Percentiles rank a stretch among this genome's conserved stretches.
Evolutionary conservation across 2,329 filamentous ascomycete genomes (phyloP).

Genomic region (Xylariaceae sp.): DNA sequence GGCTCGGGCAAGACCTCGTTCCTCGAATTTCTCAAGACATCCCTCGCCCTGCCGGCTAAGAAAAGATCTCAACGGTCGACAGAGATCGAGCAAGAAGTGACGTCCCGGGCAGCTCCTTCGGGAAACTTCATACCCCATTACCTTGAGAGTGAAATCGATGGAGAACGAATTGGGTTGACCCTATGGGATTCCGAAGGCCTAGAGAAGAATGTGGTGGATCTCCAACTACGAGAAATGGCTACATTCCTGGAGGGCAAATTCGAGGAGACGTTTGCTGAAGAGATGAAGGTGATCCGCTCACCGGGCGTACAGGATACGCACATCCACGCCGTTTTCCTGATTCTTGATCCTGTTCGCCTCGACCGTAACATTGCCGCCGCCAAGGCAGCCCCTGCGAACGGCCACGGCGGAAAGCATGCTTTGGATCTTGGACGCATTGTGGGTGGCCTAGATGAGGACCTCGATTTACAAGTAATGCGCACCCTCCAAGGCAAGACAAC

Average conservation of each 20-base stretch:
- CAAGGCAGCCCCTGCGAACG: slow-evolving; percentile 59
- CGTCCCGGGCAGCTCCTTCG: slow-evolving; percentile 56
- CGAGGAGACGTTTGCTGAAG: slow-evolving; percentile 94
- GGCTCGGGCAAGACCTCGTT: slow-evolving; percentile 95
- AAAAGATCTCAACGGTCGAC: slow-evolving; percentile 66
- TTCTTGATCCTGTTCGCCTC: slow-evolving; percentile 86
- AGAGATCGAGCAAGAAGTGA: slow-evolving; percentile 62
- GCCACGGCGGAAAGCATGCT: slow-evolving; percentile 53
- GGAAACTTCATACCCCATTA: slow-evolving; percentile 87
- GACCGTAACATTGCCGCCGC: slow-evolving; percentile 79
- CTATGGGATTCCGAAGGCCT: slow-evolving; percentile 96
- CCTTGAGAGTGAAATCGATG: slow-evolving; percentile 92
- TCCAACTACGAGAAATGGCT: slow-evolving; percentile 90
- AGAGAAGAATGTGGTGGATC: slow-evolving; percentile 92
- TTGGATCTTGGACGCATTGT: slow-evolving; percentile 57
- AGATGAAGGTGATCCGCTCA: slow-evolving; percentile 95
- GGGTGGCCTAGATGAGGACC: slow-evolving; percentile 81
- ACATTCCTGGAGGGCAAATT: slow-evolving; percentile 97
- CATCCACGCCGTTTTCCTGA: slow-evolving; percentile 92
- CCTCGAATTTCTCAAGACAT: slow-evolving; percentile 90
- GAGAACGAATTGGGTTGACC: slow-evolving; percentile 88
- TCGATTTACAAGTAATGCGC: slow-evolving; percentile 89
- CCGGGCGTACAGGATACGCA: slow-evolving; percentile 95
- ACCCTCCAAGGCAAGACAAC: slow-evolving; percentile 92
- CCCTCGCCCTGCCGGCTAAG: slow-evolving; percentile 80